Evolutionary conservation across 805 yeast species (phyloP).

Genomic region (Scheffersomyces lignosus): DNA sequence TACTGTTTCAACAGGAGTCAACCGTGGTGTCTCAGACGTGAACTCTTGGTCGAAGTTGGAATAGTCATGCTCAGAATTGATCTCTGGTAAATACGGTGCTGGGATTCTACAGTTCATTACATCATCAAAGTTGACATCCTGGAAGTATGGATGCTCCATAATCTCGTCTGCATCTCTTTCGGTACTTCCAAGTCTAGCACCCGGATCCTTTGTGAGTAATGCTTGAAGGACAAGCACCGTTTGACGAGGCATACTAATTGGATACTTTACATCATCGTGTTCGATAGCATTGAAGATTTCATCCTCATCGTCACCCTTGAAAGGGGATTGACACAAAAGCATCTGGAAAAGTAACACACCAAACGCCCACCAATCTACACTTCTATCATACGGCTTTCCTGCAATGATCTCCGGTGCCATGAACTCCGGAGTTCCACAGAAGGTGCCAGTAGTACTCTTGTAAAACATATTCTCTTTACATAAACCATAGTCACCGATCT

Average conservation of each 20-base stretch:
- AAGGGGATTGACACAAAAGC: conserved; percentile 95
- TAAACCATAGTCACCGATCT: conserved; percentile 95
- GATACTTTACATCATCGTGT: conserved; percentile 94
- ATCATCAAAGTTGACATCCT: conserved; percentile 87
- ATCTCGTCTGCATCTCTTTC: conserved; percentile 88
- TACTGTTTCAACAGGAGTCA: conserved; percentile 91
- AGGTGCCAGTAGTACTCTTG: conserved; percentile 85
- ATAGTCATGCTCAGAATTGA: conserved; percentile 85
- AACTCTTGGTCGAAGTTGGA: conserved; percentile 93
- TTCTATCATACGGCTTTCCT: conserved; percentile 88
- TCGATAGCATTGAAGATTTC: conserved; percentile 96
- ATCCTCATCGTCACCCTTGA: conserved; percentile 95
- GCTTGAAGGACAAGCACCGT: conserved; percentile 93
- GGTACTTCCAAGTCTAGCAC: conserved; percentile 80
- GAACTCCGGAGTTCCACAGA: conserved; percentile 98
- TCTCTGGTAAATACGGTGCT: conserved; percentile 90
- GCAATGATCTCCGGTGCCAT: conserved; percentile 98
- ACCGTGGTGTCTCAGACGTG: conserved; percentile 89
- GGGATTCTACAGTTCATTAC: conserved; percentile 66
- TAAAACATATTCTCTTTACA: conserved; percentile 93
- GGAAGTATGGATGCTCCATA: conserved; percentile 93
- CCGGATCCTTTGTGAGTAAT: conserved; percentile 85
- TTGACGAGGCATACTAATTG: conserved; percentile 95
- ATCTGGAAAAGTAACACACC: conserved; percentile 95
- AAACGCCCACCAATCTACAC: conserved; percentile 99